phyloP scores from a whole-genome alignment of 768 basidiomycete species.

The Megacollybia marginata region DNA sequence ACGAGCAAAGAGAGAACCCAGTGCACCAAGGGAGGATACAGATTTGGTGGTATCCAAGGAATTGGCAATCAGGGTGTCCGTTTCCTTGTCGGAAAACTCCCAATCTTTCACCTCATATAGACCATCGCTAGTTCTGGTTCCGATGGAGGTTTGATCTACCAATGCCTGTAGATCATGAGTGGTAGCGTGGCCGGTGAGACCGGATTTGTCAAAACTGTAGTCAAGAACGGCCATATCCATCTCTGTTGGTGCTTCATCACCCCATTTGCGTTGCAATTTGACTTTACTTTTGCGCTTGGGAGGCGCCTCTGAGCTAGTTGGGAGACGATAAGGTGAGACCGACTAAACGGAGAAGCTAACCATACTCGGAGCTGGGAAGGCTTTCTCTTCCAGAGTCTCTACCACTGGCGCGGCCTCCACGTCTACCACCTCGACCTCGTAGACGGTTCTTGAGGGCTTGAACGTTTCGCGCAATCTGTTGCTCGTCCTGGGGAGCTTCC shows the following conservation, averaged over 20 bases:
- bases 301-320: constrained; percentile 51
- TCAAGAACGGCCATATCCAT: constrained; percentile 92
- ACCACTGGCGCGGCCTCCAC: constrained; percentile 38
- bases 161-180: constrained; percentile 52
- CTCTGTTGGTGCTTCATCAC: constrained; percentile 70
- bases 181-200: constrained; percentile 20
- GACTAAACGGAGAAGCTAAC: constrained; percentile 3
- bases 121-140: constrained; percentile 67
- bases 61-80: constrained; percentile 49
- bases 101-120: constrained; percentile 66
- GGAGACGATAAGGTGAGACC: constrained; percentile 1
- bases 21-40: constrained; percentile 45
- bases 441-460: constrained; percentile 83
- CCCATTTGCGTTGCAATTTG: constrained; percentile 90
- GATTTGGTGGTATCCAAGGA: constrained; percentile 42
- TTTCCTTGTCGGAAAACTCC: constrained; percentile 56
- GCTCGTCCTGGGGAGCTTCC: constrained; percentile 62
- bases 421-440: constrained; percentile 64
- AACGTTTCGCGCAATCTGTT: constrained; percentile 89
- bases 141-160: constrained; percentile 68
- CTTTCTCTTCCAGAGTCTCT: constrained; percentile 53
- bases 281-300: constrained; percentile 54
- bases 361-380: constrained; percentile 66
- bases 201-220: constrained; percentile 62
- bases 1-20: constrained; percentile 78